phyloP scores from a whole-genome alignment of 164 flowering plant genomes.

The Nymphaea thermarum region DNA sequence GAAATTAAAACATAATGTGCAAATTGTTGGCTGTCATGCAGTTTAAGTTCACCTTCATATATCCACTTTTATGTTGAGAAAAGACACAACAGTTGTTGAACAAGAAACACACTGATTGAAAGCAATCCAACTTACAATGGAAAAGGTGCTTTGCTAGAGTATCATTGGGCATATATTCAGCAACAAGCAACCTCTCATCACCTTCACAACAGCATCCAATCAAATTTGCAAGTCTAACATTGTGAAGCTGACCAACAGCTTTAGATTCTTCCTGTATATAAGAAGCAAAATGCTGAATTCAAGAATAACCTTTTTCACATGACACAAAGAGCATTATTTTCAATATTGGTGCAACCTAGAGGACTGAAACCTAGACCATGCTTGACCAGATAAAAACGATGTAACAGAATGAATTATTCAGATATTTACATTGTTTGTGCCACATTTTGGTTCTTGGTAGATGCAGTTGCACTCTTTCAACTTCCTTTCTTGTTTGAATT shows the following conservation, averaged over 20 bases:
- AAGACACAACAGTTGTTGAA: background rate
- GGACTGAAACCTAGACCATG: too few relatives aligned
- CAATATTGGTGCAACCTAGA: too few relatives aligned
- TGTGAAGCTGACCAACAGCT: conserved; percentile 81
- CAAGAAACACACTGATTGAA: background rate
- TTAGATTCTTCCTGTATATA: conserved; percentile 78
- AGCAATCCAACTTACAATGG: conserved; percentile 56
- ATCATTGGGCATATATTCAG: conserved; percentile 89
- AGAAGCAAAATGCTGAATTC: background rate
- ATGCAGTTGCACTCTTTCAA: too few relatives aligned
- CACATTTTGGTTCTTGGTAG: too few relatives aligned
- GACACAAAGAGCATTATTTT: too few relatives aligned
- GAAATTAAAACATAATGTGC: background rate
- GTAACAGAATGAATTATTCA: too few relatives aligned
- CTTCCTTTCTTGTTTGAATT: too few relatives aligned
- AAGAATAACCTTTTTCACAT: background rate
- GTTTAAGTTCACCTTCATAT: too few relatives aligned
- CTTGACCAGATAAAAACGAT: too few relatives aligned
- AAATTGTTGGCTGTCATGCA: background rate
- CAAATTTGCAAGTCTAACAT: conserved; percentile 66
- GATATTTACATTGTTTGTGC: too few relatives aligned
- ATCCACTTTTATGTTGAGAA: background rate
- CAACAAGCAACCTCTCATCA: conserved; percentile 79
- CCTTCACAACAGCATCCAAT: conserved; percentile 90
- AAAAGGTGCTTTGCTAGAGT: conserved; percentile 87